Base-by-base conservation (phyloP, 164 flowering plant species). In the Stephania yunnanensis region DNA sequence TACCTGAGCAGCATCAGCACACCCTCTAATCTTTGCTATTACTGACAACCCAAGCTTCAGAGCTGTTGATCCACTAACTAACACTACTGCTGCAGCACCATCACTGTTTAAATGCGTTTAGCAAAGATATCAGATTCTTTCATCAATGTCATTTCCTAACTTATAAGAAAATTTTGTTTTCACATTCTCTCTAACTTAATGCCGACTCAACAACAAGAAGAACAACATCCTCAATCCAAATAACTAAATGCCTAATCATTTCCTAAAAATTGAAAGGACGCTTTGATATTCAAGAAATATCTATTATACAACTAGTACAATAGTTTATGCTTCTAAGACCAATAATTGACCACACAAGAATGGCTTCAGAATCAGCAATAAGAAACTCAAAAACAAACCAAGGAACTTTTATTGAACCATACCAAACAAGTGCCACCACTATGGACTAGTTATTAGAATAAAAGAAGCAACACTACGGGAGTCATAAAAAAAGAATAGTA, bases 1-100 rank as follows among this genome's bases (percentile, higher is more conserved):
- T 81, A 95, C 99, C 98, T 93, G 98, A 75, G 97, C 99, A 13
- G 99, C 97, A 86, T 95, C 99, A 75, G 88, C 97, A 82, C 79
- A 91, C 70, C 97, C 97, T 61, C 79, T 79, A 65, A 95, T 89
- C 81, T 81, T 89, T 31, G 94, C 97, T 77, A 95, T 87, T 46
- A 92, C 97, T 69, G 85, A 79, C 78, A 95, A 81, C 63, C 97
- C 93, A 73, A 90, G 92, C 71, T 91, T 74, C 73, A 82, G 76
- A 46, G 90, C 97, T 82, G 80, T 93, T 79, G 85, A 87, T 79
- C 97, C 98, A 82, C 98, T 92, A 76, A 93, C 94, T 42, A 95
- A 80, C 50, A 95, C 94, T 73, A 95, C 73, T 46, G 98, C 97
- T 72, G 97, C 97, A 61, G 97, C 97, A 79, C 98, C 98, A 89